These are phyloP conservation scores for Suhomyces yuchorum DNA, from an alignment of 1,139 yeast genomes.

Conservation along the genomic window DNA sequence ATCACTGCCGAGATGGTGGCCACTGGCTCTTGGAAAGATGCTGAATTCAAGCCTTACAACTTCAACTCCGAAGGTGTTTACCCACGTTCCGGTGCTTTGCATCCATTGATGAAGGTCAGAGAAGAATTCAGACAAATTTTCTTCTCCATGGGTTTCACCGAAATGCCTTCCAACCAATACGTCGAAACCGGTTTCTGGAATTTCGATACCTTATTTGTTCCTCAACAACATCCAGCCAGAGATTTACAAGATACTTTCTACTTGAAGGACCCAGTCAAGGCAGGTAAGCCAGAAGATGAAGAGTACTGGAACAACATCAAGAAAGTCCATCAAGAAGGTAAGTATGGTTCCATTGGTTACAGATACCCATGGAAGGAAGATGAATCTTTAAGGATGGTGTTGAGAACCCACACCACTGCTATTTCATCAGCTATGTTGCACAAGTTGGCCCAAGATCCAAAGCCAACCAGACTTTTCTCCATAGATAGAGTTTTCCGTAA, in stretches of 20 bases:
- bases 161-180: constrained; percentile 98
- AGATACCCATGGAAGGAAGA: constrained; percentile 95
- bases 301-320: constrained; percentile 76
- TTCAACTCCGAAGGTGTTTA: constrained; percentile 91
- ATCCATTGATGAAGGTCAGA: constrained; percentile 93
- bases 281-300: constrained; percentile 80
- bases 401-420: constrained; percentile 97
- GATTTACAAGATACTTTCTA: constrained; percentile 98
- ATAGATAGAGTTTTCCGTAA: constrained; percentile 99
- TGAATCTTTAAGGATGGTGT: constrained; percentile 86
- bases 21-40: constrained; percentile 78
- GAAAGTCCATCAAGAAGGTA: constrained; percentile 86
- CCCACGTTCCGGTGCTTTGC: constrained; percentile 90
- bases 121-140: constrained; percentile 98
- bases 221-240: constrained; percentile 99
- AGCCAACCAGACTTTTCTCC: constrained; percentile 89
- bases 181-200: constrained; percentile 99
- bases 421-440: constrained; percentile 87
- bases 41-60: constrained; percentile 91
- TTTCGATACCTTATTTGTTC: constrained; percentile 92
- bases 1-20: constrained; percentile 89
- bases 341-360: constrained; percentile 94
- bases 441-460: constrained; percentile 83
- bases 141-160: constrained; percentile 96
- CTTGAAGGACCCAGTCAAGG: constrained; percentile 84